Conservation (phyloP, 2,329 filamentous ascomycete genomes). For the Aspergillus chevalieri region DNA sequence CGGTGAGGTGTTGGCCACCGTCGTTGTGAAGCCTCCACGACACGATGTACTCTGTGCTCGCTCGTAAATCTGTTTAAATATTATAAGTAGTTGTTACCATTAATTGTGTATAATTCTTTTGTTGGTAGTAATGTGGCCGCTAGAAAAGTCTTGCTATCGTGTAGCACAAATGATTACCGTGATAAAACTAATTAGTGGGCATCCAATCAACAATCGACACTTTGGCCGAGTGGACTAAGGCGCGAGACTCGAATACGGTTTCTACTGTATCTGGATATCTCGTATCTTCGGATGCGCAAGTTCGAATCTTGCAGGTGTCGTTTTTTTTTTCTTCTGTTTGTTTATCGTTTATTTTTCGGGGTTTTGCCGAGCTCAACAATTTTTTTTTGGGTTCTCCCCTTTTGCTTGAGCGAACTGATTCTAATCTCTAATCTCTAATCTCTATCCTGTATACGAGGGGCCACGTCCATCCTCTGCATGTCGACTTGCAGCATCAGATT, state of each 20-base stretch:
- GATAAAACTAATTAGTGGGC: rapidly evolving
- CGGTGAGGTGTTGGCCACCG: slow-evolving; percentile 13
- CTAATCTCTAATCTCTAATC: too few species aligned
- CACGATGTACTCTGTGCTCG: not conserved
- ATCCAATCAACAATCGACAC: not conserved
- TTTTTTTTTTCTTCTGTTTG: not conserved
- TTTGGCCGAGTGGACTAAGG: not conserved
- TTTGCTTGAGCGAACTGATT: too few species aligned
- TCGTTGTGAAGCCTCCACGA: not conserved
- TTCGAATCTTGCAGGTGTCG: slow-evolving; percentile 1
- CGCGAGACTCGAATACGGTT: not conserved
- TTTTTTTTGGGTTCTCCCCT: too few species aligned
- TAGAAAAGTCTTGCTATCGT: too few species aligned
- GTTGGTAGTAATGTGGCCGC: too few species aligned
- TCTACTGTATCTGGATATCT: not conserved
- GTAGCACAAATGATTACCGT: rapidly evolving
- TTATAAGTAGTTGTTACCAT: too few species aligned
- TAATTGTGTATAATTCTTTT: too few species aligned
- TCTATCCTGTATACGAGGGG: too few species aligned
- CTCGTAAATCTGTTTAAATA: too few species aligned
- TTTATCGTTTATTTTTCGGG: not conserved
- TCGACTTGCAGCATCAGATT: too few species aligned
- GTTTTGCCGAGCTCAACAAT: too few species aligned
- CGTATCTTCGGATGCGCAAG: slow-evolving; percentile 1
- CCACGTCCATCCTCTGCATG: too few species aligned